Evolutionary conservation across 345 rosid genomes (phyloP), one percentile per base, ranked within the genome.

Genomic region (Psidium friedrichsthalianum): DNA sequence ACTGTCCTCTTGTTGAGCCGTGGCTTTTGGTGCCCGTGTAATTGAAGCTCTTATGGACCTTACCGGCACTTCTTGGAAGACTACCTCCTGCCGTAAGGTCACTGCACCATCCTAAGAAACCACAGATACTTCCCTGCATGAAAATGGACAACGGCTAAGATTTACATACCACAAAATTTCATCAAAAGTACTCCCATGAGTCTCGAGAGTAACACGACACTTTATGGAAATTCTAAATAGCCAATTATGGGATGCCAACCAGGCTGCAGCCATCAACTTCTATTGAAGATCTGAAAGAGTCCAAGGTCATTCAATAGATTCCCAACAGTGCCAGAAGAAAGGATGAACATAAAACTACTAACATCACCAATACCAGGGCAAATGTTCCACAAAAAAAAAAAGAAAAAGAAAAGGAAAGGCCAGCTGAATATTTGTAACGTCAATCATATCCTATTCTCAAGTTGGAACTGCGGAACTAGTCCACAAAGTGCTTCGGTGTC

Each of bases 81-180:
- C 85, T 82, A 87, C 86, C 83, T 80, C 83, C 85, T 22, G 69
- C 88, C 21, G 88, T 57, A 22, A 85, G 84, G 82, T 90, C 92
- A 49, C 89, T 85, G 90, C 94, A 92, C 95, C 95, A 93, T 88
- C 91, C 92, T 88, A 93, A 93, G 92, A 89, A 93, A 84, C 94
- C 92, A 88, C 95, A 92, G 47, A 93, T 86, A 11, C 85, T 15
- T 84, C 54, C 90, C 92, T 88, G 82, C 84, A 84, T 8, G 15
- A 8, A 85, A 12, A 83, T 27, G 80, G 8, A 82, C 3, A 24
- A 8, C 36, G 32, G 42, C 29, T 51, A 58, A 59, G 52, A 84
- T n/a, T 22, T 49, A 22, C 55, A 14, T 25, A 40, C 81, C 13
- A 61, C 51, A 59, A 32, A 59, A 83, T 51, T 51, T 83, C 2